phyloP scores from a whole-genome alignment of 2,329 filamentous ascomycete species.

The Myrmaecium sp. region DNA sequence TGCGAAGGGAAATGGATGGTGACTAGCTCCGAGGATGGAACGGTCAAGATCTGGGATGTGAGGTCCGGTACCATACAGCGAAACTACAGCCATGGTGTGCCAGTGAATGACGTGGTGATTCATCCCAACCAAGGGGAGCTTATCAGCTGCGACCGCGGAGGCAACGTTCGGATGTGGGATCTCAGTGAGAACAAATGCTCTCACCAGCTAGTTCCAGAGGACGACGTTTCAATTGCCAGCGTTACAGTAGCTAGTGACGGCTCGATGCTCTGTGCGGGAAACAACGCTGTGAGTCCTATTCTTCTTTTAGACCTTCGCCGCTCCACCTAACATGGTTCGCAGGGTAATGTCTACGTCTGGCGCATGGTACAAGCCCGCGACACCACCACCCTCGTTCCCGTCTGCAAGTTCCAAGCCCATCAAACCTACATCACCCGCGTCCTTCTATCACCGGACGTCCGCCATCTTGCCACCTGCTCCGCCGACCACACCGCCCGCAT shows the following conservation, averaged over 20 bases:
- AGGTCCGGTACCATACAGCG: constrained; percentile 71
- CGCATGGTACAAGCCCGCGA: constrained; percentile 72
- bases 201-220: constrained; percentile 89
- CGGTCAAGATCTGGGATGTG: constrained; percentile 95
- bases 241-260: constrained; percentile 94
- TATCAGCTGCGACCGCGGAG: constrained; percentile 85
- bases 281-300: constrained; percentile 53
- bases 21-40: constrained; percentile 89
- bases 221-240: constrained; percentile 82
- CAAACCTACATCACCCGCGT: constrained; percentile 87
- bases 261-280: constrained; percentile 79
- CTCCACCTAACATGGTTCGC: constrained; percentile 6
- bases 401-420: constrained; percentile 81
- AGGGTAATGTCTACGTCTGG: constrained; percentile 98
- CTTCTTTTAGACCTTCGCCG: background rate
- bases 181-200: constrained; percentile 93
- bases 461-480: constrained; percentile 83
- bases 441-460: constrained; percentile 80
- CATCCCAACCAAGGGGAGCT: constrained; percentile 98
- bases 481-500: constrained; percentile 92
- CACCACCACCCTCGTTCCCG: constrained; percentile 65
- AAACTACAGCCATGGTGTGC: constrained; percentile 76
- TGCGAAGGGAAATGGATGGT: constrained; percentile 99
- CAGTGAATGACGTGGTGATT: constrained; percentile 97
- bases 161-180: constrained; percentile 92